These are phyloP conservation scores for Anisodus tanguticus DNA, from an alignment of 257 asterid genomes.

Conservation along the genomic window DNA sequence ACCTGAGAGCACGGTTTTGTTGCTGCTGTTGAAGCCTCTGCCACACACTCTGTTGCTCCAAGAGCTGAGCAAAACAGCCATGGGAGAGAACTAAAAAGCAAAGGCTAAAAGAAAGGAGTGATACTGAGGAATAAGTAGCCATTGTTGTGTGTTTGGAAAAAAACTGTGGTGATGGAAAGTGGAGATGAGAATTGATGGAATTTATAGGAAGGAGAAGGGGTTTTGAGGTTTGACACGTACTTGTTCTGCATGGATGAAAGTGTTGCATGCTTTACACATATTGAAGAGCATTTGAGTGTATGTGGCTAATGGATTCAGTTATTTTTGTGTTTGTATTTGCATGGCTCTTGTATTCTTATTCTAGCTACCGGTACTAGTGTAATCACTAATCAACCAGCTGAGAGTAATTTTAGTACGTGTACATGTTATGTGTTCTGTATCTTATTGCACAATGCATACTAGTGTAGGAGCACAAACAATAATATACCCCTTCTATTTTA, in stretches of 20 bases:
- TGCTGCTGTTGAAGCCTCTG: neutral
- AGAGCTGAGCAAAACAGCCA: neutral
- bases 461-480: neutral
- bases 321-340: neutral
- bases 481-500: too few relatives aligned
- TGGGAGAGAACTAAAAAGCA: neutral
- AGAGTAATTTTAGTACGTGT: too few relatives aligned
- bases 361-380: neutral
- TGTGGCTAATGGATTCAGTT: conserved; percentile 3
- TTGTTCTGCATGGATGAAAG: neutral
- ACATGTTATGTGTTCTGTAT: neutral
- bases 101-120: neutral
- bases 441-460: neutral
- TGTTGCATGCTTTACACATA: neutral
- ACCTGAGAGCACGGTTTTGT: neutral
- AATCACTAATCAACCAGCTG: neutral
- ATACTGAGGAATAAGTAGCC: neutral
- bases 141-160: neutral
- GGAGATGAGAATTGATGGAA: neutral
- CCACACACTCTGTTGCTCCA: neutral
- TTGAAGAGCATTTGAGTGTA: neutral
- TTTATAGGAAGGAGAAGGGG: neutral
- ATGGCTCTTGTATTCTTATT: neutral
- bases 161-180: neutral
- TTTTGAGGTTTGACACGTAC: neutral